phyloP scores from a whole-genome alignment of 2,329 filamentous ascomycete genomes.

The Talaromyces sp. region DNA sequence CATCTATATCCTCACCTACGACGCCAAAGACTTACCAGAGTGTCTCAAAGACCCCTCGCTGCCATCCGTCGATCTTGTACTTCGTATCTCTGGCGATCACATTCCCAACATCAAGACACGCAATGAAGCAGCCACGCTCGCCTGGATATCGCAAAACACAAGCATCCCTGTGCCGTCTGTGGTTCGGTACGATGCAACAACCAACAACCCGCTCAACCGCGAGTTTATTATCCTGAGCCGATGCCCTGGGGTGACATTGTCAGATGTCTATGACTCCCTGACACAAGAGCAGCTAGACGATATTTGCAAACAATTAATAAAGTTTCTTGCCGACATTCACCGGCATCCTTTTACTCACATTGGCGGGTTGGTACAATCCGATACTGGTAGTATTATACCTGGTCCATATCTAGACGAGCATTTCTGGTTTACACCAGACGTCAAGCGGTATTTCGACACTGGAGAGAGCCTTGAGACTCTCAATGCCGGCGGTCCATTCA shows the following conservation, averaged over 20 bases:
- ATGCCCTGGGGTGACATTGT: slow-evolving; percentile 23
- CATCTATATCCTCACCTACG: slow-evolving; percentile 11
- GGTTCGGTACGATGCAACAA: slow-evolving; percentile 22
- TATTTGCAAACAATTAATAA: slow-evolving; percentile 26
- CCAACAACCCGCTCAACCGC: slow-evolving; percentile 25
- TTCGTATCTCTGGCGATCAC: slow-evolving; percentile 34
- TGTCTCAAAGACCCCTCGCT: neutral
- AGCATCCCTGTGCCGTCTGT: slow-evolving; percentile 31
- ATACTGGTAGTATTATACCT: slow-evolving; percentile 6
- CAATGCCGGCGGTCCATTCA: slow-evolving; percentile 15
- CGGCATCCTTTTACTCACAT: slow-evolving; percentile 19
- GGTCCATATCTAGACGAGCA: slow-evolving; percentile 32
- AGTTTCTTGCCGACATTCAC: slow-evolving; percentile 28
- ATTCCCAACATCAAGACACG: slow-evolving; percentile 32
- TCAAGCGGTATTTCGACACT: slow-evolving; percentile 23
- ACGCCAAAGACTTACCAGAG: neutral
- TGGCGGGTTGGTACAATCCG: slow-evolving; percentile 21
- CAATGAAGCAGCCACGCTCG: slow-evolving; percentile 35
- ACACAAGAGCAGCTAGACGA: slow-evolving; percentile 12
- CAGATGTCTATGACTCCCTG: slow-evolving; percentile 24
- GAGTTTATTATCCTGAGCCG: slow-evolving; percentile 31
- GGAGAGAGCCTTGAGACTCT: slow-evolving; percentile 8
- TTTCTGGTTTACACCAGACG: slow-evolving; percentile 32
- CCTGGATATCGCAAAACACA: slow-evolving; percentile 29
- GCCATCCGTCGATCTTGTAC: slow-evolving; percentile 16